phyloP scores from a whole-genome alignment of 2,329 filamentous ascomycete genomes.

The Fusarium oligoseptatum region DNA sequence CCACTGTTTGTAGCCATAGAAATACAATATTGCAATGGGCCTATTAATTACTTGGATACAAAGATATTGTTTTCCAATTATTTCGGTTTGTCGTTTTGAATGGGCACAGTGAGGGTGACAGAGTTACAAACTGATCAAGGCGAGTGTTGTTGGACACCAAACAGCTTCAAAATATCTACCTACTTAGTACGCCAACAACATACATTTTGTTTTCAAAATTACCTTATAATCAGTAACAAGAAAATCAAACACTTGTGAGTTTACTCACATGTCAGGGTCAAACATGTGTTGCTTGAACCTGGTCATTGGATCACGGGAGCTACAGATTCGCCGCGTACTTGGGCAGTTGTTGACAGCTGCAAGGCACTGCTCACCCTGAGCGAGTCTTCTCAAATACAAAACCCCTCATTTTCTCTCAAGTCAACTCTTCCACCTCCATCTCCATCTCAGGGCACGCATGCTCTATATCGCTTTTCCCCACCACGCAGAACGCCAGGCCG shows the following conservation, averaged over 20 bases:
- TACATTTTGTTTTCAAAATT: not conserved
- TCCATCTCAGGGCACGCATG: too few relatives aligned
- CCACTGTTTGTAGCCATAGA: constrained; percentile 9
- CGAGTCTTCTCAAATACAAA: not conserved
- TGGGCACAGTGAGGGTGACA: not conserved
- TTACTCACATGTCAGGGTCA: not conserved
- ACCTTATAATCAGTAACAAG: not conserved
- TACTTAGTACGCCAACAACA: not conserved
- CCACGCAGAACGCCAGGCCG: too few relatives aligned
- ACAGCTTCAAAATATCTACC: not conserved
- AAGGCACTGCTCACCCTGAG: not conserved
- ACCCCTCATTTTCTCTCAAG: too few relatives aligned
- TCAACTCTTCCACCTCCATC: too few relatives aligned
- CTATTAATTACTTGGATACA: not conserved
- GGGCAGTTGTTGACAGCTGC: not conserved
- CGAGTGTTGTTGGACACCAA: not conserved
- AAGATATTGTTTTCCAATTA: not conserved
- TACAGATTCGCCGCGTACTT: not conserved
- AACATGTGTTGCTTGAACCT: not conserved
- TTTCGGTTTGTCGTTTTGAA: not conserved
- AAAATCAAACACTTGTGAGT: not conserved
- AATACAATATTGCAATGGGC: not conserved
- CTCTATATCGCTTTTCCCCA: too few relatives aligned
- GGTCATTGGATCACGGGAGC: not conserved
- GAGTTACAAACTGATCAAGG: not conserved